These are phyloP conservation scores for Rhamnella rubrinervis DNA, from an alignment of 331 rosid genomes.

Conservation along the genomic window DNA sequence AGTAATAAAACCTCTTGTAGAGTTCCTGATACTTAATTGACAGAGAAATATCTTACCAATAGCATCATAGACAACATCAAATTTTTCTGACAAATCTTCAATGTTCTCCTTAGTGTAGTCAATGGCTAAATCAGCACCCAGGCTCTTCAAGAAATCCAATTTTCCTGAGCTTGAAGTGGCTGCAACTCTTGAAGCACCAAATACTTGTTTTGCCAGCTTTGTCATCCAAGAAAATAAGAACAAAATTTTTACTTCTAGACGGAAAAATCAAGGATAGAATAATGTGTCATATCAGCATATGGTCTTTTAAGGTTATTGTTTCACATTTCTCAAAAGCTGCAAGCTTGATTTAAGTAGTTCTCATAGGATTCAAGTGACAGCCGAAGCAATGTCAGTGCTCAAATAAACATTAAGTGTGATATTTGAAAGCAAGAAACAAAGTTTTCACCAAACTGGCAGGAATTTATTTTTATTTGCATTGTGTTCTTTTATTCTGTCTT, in stretches of 20 bases:
- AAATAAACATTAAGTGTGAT: no score
- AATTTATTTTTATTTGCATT: no score
- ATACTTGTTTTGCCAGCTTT: constrained; percentile 88
- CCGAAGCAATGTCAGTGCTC: no score
- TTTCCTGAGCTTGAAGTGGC: constrained; percentile 88
- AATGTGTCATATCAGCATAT: background rate
- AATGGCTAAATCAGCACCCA: constrained; percentile 86
- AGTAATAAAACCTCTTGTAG: background rate
- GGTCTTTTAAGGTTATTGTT: background rate
- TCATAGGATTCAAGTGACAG: no score
- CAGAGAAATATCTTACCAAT: constrained; percentile 54
- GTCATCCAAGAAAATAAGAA: constrained; percentile 5
- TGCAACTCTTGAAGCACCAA: constrained; percentile 86
- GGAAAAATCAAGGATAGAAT: background rate
- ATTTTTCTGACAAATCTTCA: constrained; percentile 81
- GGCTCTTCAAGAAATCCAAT: constrained; percentile 72
- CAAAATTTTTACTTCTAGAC: background rate
- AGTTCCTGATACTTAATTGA: background rate
- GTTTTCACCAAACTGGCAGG: no score
- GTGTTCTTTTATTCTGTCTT: background rate
- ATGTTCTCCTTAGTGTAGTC: constrained; percentile 88
- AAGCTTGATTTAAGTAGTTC: background rate
- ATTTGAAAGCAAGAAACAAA: no score
- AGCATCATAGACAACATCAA: constrained; percentile 87
- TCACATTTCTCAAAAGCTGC: background rate